Conservation (phyloP, 169 alveolate species). For the Eimeria necatrix region DNA sequence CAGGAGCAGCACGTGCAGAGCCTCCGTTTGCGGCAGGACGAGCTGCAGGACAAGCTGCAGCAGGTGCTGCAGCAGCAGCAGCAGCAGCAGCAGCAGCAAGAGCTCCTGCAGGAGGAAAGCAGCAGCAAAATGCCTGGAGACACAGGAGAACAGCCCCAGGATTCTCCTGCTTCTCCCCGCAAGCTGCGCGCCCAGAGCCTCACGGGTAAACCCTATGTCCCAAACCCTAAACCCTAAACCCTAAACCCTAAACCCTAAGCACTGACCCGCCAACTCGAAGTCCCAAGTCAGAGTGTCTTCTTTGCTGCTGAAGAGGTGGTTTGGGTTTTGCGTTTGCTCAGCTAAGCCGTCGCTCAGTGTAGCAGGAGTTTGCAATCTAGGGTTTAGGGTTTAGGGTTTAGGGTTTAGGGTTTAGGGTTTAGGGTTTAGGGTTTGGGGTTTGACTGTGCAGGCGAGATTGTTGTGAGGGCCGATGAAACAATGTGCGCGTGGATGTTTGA, state of each 20-base stretch:
- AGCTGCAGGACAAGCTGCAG: neutral
- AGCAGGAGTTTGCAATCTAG: neutral
- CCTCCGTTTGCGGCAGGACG: neutral
- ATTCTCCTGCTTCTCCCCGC: too few species aligned
- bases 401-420: constrained; percentile 18
- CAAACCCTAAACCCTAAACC: too few species aligned
- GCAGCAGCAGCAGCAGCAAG: constrained; percentile 13
- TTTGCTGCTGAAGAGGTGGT: neutral
- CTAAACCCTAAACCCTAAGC: too few species aligned
- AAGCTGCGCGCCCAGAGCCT: too few species aligned
- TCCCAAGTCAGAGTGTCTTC: neutral
- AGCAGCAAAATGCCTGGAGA: neutral
- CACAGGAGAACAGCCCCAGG: too few species aligned
- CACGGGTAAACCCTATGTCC: too few species aligned
- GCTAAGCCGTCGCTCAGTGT: too few species aligned
- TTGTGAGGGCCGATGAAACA: constrained; percentile 4
- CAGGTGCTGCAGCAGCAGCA: constrained; percentile 12
- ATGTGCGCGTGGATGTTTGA: constrained; percentile 68
- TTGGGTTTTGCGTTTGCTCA: too few species aligned
- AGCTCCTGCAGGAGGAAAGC: neutral
- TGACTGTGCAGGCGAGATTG: too few species aligned
- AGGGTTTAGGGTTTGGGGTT: neutral
- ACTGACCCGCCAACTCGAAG: too few species aligned
- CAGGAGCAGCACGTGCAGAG: neutral
- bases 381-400: constrained; percentile 31